These are phyloP conservation scores for Golubevia sp. DNA, from an alignment of 1,284 basidiomycete species.

Conservation along the genomic window DNA sequence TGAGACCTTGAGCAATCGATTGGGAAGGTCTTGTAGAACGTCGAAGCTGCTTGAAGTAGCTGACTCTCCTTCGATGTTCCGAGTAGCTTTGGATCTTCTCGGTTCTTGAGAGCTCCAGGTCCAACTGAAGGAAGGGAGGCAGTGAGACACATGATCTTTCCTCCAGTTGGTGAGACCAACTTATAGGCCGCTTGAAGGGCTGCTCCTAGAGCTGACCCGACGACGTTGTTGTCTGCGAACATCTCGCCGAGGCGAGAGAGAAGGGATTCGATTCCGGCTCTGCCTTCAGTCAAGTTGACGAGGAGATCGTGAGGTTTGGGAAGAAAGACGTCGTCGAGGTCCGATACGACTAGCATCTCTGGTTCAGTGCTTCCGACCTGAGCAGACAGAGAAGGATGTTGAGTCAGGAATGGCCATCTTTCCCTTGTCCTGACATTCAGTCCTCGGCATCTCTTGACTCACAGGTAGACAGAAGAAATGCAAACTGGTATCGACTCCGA, in stretches of 20 bases:
- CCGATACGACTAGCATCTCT: constrained; percentile 59
- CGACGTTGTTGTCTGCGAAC: constrained; percentile 47
- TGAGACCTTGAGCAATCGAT: constrained; percentile 61
- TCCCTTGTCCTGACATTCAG: not conserved
- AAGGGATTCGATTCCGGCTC: constrained; percentile 49
- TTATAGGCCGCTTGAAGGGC: constrained; percentile 60
- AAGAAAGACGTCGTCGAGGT: constrained; percentile 58
- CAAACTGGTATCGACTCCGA: constrained; percentile 54
- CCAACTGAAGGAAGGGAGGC: constrained; percentile 55
- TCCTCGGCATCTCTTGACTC: not conserved
- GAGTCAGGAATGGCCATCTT: not conserved
- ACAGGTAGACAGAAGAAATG: constrained; percentile 58
- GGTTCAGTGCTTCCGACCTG: constrained; percentile 45
- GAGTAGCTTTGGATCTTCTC: constrained; percentile 58
- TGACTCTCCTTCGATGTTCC: constrained; percentile 57
- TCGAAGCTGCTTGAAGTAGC: constrained; percentile 47
- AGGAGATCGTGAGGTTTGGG: constrained; percentile 61
- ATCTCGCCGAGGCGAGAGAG: constrained; percentile 48
- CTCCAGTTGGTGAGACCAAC: constrained; percentile 55
- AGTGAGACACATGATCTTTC: constrained; percentile 58
- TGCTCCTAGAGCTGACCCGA: constrained; percentile 54
- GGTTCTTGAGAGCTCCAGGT: constrained; percentile 56
- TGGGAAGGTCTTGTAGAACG: constrained; percentile 61
- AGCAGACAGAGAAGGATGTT: not conserved
- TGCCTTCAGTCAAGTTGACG: constrained; percentile 53